phyloP scores from a whole-genome alignment of 78 protist species.

The Mastigamoeba balamuthi region DNA sequence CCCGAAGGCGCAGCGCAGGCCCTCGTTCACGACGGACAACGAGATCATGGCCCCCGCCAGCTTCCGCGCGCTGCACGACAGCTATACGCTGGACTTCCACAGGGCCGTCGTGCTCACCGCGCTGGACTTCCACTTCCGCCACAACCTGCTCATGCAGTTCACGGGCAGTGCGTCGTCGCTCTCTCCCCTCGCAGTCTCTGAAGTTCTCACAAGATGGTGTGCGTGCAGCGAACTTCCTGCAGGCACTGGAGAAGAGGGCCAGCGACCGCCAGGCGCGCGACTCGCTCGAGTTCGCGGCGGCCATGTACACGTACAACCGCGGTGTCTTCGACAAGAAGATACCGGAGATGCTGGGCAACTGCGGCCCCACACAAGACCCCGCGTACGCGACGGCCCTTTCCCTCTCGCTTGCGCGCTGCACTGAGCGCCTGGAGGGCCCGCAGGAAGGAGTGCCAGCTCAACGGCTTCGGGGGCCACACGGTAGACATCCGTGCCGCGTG shows the following conservation, averaged over 20 bases:
- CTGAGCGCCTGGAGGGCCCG: not conserved
- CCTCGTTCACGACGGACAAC: not conserved
- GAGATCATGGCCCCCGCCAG: not conserved
- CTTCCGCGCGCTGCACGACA: not conserved
- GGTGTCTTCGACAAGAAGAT: not conserved
- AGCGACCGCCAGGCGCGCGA: not conserved
- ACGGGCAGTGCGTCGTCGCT: not conserved
- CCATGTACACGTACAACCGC: not conserved
- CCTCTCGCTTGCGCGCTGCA: not conserved
- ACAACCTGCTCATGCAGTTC: not conserved
- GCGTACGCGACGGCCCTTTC: too few species aligned
- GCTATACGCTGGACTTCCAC: not conserved
- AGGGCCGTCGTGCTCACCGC: not conserved
- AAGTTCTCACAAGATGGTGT: not conserved
- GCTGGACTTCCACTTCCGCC: not conserved
- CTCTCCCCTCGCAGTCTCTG: not conserved
- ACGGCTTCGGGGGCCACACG: not conserved
- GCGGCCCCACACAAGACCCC: not conserved
- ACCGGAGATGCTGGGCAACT: not conserved
- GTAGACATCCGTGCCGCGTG: not conserved
- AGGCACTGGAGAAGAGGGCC: too few species aligned
- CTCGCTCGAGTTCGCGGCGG: not conserved
- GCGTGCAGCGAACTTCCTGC: not conserved
- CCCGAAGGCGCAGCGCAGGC: not conserved
- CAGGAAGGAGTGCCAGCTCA: not conserved